Evolutionary conservation across 2,329 filamentous ascomycete species (phyloP).

Genomic region (Hypoxylon sp.): DNA sequence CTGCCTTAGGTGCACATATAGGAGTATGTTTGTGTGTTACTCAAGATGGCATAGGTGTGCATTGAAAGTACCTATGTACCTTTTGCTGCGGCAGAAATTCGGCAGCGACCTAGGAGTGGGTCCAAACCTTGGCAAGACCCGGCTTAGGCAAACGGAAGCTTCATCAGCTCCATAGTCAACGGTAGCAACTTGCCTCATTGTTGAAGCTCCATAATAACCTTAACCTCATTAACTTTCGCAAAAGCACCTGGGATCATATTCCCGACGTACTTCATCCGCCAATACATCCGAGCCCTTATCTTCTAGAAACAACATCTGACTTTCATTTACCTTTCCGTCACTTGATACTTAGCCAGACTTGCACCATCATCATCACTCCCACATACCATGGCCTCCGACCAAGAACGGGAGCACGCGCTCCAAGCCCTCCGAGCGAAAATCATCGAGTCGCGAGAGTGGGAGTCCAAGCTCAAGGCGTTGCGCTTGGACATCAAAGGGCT

Average conservation of each 20-base stretch:
- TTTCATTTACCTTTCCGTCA: constrained; percentile 3
- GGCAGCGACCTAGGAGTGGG: constrained; percentile 13
- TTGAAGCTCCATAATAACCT: constrained; percentile 39
- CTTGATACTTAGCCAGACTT: constrained; percentile 23
- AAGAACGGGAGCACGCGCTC: constrained; percentile 78
- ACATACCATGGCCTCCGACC: constrained; percentile 65
- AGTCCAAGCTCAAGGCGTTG: constrained; percentile 94
- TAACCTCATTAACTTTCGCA: constrained; percentile 24
- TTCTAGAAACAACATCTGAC: neutral
- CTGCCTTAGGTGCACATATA: no score
- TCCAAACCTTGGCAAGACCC: constrained; percentile 24
- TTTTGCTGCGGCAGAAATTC: constrained; percentile 34
- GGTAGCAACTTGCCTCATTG: constrained; percentile 29
- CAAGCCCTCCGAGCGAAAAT: constrained; percentile 84
- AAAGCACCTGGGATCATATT: constrained; percentile 9
- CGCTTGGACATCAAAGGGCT: constrained; percentile 96
- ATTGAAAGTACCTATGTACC: constrained; percentile 3
- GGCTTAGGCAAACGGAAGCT: constrained; percentile 49
- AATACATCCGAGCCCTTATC: constrained; percentile 9
- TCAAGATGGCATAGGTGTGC: neutral
- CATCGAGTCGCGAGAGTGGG: constrained; percentile 97
- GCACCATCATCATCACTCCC: constrained; percentile 23
- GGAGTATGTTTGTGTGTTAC: neutral
- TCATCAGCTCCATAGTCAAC: constrained; percentile 42
- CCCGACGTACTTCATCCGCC: constrained; percentile 5